Evolutionary conservation across 2,329 filamentous ascomycete genomes (phyloP), one percentile per base, ranked within the genome.

Genomic region (Fusarium marasasianum): DNA sequence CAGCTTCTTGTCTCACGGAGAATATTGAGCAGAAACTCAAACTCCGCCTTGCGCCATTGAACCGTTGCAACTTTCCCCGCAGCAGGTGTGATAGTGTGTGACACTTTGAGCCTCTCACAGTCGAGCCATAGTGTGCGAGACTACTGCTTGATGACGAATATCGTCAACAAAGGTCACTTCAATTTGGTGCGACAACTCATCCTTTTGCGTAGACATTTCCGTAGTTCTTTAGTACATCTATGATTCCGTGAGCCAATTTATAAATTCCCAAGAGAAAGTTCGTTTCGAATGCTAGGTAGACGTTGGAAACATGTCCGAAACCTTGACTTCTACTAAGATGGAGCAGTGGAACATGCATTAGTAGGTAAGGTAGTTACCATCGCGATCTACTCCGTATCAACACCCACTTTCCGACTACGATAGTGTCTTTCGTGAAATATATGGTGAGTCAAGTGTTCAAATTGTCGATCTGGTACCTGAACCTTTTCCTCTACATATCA

Each of bases 61-160:
- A 86, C 84, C 41, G 82, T 65, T 37, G 79, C 79, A 22, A 88
- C 83, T 40, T 87, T 79, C 6, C 79, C 74, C 12, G 86, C 83
- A 3, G 87, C 84, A 83, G 24, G 87, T 43, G 75, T 1, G 87
- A 85, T 77, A 90, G 81, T 2, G 84, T 91, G 77, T 88, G 78
- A 91, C 91, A 24, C 87, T 84, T 73, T 88, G 91, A 0, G 88
- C 87, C 45, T 85, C 8, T 91, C 82, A 71, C 89, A 90, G 29
- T 31, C 8, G 29, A 38, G 89, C 88, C 7, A 89, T 88, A 75
- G 91, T 90, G 0, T 89, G 89, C 1, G 86, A 63, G 33, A 33
- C 26, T 84, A 4, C 88, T 88, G 85, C 86, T 57, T 15, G 37
- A 73, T 65, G 8, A 48, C 47, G 41, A 55, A 40, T 48, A 58